A percentile compares a stretch with the other conserved stretches of the same genome.
Conservation (phyloP, 179 eudicot genomes). For the Actinidia polygama region DNA sequence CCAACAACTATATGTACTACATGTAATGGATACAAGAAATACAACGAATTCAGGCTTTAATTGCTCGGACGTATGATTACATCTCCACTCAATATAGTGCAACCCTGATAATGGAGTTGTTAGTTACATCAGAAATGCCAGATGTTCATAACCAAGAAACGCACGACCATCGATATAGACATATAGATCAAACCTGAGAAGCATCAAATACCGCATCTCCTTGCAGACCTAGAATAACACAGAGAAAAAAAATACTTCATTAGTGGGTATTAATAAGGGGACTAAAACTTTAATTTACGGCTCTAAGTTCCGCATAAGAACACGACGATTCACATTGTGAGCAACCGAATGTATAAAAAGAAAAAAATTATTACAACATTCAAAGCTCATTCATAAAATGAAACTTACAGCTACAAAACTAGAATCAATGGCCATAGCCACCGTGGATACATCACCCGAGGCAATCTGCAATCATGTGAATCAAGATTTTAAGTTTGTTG, state of each 20-base stretch:
- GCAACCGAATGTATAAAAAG: not conserved
- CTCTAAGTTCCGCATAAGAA: not conserved
- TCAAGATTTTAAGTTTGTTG: conserved; percentile 10
- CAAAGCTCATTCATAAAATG: not conserved
- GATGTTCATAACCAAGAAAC: conserved; percentile 12
- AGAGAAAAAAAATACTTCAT: not conserved
- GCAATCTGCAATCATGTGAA: conserved; percentile 58
- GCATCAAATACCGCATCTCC: conserved; percentile 96
- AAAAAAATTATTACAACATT: not conserved
- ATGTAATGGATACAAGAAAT: conserved; percentile 80
- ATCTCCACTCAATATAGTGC: conserved; percentile 97
- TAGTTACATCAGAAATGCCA: conserved; percentile 13
- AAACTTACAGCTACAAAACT: conserved; percentile 89
- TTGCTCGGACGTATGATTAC: conserved; percentile 76
- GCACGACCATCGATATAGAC: too few relatives aligned
- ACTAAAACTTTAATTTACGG: conserved; percentile 2
- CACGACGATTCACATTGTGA: conserved; percentile 3
- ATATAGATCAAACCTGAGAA: conserved; percentile 60
- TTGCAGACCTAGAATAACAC: conserved; percentile 75
- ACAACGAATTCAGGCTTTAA: conserved; percentile 86
- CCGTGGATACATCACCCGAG: conserved; percentile 61
- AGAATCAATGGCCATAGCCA: conserved; percentile 65
- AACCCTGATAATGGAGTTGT: conserved; percentile 61
- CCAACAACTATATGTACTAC: not conserved
- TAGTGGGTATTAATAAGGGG: not conserved